These are phyloP conservation scores for Fomitiporia mediterranea DNA, from an alignment of 1,284 basidiomycete genomes.

Conservation along the genomic window DNA sequence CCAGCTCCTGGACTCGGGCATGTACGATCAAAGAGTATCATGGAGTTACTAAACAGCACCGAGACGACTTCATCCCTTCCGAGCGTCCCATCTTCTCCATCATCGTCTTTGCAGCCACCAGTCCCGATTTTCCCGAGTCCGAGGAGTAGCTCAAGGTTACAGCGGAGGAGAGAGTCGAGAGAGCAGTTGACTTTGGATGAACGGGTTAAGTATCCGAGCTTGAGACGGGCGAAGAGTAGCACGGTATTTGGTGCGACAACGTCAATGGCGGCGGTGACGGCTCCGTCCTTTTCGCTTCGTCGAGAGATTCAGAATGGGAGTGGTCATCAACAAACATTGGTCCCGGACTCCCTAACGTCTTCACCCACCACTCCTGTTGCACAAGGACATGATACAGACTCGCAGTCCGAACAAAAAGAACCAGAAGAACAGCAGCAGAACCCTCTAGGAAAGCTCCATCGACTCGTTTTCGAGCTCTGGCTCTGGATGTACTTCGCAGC, in stretches of 20 bases:
- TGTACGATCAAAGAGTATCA: slow-evolving; percentile 47
- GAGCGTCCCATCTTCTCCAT: not conserved
- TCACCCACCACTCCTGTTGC: too few species aligned
- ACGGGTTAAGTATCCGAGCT: slow-evolving; percentile 3
- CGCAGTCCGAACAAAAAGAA: too few species aligned
- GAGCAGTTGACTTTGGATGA: not conserved
- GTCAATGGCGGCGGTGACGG: not conserved
- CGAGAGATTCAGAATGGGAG: not conserved
- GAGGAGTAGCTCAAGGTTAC: not conserved
- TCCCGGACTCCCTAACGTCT: not conserved
- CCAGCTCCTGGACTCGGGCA: slow-evolving; percentile 34
- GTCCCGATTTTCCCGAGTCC: not conserved
- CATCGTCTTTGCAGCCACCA: not conserved
- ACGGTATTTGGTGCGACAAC: not conserved
- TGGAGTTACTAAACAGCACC: slow-evolving; percentile 35
- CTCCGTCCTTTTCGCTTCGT: not conserved
- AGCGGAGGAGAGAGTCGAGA: not conserved
- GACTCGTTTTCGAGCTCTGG: slow-evolving; percentile 65
- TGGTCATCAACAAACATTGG: not conserved
- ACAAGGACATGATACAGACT: too few species aligned
- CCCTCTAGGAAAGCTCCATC: slow-evolving; percentile 17
- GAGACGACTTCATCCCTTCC: not conserved
- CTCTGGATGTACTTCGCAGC: slow-evolving; percentile 73
- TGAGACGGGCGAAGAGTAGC: slow-evolving; percentile 11
- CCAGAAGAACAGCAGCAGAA: not conserved